phyloP scores from a whole-genome alignment of 1,284 basidiomycete species.

The Kwoniella shivajii region DNA sequence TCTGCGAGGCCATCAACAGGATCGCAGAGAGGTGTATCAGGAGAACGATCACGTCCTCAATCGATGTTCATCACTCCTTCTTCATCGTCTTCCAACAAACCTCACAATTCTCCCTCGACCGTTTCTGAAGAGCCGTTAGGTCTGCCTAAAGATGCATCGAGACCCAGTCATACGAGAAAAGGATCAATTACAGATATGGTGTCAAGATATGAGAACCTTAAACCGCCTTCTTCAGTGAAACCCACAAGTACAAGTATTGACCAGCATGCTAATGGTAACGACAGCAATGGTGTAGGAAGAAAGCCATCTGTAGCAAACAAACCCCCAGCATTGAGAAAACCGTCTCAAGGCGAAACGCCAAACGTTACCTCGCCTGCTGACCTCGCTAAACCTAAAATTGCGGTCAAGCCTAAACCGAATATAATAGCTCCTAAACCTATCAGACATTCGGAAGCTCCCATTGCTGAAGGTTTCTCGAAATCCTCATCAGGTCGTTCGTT shows the following conservation, averaged over 20 bases:
- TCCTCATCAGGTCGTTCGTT: conserved; percentile 38
- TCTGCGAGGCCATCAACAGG: conserved; percentile 8
- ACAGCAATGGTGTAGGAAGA: conserved; percentile 14
- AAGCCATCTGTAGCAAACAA: conserved; percentile 41
- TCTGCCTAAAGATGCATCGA: not conserved
- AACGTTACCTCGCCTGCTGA: not conserved
- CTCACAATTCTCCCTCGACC: conserved; percentile 1
- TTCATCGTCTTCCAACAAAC: conserved; percentile 7
- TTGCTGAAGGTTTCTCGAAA: conserved; percentile 25
- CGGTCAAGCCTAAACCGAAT: conserved; percentile 12
- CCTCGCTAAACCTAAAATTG: conserved; percentile 12
- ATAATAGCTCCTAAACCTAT: conserved; percentile 17
- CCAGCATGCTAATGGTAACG: not conserved
- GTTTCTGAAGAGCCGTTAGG: conserved; percentile 8
- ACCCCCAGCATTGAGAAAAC: conserved; percentile 31
- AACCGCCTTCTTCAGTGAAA: conserved; percentile 14
- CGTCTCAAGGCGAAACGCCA: conserved; percentile 13
- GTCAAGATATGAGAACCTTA: conserved; percentile 41
- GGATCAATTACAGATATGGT: conserved; percentile 52
- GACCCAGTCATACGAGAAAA: conserved; percentile 36
- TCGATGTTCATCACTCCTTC: conserved; percentile 34
- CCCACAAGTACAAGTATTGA: not conserved
- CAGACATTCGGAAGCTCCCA: conserved; percentile 19
- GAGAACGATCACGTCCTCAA: conserved; percentile 27
- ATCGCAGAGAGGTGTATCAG: conserved; percentile 1